Evolutionary conservation across 192 early-diverging fungal species (phyloP).

Genomic region (Globomyces pollinis-pini): DNA sequence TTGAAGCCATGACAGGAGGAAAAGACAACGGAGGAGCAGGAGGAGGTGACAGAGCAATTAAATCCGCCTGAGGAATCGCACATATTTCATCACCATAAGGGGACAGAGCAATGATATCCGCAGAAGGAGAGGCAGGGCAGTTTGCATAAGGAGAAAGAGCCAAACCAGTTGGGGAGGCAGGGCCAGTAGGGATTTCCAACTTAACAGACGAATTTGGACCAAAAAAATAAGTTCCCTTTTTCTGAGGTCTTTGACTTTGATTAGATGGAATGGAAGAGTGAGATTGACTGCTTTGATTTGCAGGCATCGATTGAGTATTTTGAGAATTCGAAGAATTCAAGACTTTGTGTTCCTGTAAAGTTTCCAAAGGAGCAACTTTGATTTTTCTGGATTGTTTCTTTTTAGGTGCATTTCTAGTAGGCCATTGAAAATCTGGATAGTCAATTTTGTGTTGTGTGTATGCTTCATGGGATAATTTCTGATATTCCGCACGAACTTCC

Average conservation of each 20-base stretch:
- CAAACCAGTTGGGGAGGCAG: not conserved
- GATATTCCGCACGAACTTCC: not conserved
- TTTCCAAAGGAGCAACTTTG: not conserved
- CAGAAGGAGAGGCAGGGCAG: not conserved
- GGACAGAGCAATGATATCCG: too few species aligned
- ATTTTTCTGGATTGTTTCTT: not conserved
- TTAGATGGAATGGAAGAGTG: not conserved
- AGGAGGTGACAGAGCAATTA: too few species aligned
- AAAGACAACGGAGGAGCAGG: too few species aligned
- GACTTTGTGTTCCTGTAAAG: not conserved
- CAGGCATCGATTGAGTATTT: not conserved
- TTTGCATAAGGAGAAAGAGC: too few species aligned
- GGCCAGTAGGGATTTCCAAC: not conserved
- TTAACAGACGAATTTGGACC: not conserved
- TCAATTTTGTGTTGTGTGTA: not conserved
- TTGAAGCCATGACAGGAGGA: too few species aligned
- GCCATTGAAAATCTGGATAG: constrained; percentile 10
- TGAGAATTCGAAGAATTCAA: too few species aligned
- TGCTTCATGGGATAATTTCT: not conserved
- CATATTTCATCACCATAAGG: too few species aligned
- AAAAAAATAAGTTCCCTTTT: not conserved
- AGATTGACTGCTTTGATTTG: not conserved
- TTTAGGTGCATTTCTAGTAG: not conserved
- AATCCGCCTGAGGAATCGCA: too few species aligned
- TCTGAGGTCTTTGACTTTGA: not conserved